Evolutionary conservation across 257 asterid genomes (phyloP).

Genomic region (Cynanchum wilfordii): DNA sequence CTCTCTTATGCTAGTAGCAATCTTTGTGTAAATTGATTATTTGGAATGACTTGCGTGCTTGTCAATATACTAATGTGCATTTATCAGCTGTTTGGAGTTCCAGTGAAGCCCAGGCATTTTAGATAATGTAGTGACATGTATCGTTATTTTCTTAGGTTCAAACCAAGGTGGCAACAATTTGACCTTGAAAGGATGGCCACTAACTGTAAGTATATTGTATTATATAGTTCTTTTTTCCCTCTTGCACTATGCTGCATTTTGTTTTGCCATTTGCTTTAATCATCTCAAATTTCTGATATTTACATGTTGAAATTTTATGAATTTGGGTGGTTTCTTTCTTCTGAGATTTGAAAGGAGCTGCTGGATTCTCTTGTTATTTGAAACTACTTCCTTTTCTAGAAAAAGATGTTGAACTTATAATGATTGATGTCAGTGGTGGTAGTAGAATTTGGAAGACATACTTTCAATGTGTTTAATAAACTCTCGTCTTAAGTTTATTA

Average conservation of each 20-base stretch:
- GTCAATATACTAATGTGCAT: not conserved
- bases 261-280: not conserved
- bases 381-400: not conserved
- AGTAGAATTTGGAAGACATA: not conserved
- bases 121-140: conserved; percentile 11
- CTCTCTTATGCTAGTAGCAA: not conserved
- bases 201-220: conserved; percentile 61
- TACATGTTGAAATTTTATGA: not conserved
- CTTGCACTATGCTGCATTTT: not conserved
- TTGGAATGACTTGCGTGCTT: not conserved
- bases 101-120: not conserved
- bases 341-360: not conserved
- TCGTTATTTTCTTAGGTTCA: conserved; percentile 56
- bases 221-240: conserved; percentile 1
- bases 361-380: not conserved
- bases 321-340: not conserved
- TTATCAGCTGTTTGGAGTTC: not conserved
- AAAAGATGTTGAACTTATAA: too few species aligned
- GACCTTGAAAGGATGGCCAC: conserved; percentile 99
- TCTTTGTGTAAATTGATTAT: not conserved
- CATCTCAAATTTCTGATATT: not conserved
- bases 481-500: not conserved
- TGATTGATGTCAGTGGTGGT: not conserved
- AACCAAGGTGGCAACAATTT: conserved; percentile 90
- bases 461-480: not conserved